Evolutionary conservation across 768 basidiomycete genomes (phyloP), one percentile per base, ranked within the genome.

Genomic region (Pulveroboletus sp.): DNA sequence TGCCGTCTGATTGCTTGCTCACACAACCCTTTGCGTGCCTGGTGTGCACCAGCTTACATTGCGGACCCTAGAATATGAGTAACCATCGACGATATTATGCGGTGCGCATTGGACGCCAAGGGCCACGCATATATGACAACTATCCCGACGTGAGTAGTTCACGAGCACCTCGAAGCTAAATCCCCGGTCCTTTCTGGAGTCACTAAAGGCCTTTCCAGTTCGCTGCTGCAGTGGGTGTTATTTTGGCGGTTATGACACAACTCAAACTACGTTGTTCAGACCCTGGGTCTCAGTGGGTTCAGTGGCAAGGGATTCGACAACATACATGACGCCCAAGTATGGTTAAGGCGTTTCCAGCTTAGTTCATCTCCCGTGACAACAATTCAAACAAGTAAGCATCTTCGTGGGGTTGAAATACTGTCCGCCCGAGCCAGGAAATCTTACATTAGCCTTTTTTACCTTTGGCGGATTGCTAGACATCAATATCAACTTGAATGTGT

Each of bases 221-320:
- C 12, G 45, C 35, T 26, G 51, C 45, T 15, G 65, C 62, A 39
- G 65, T 67, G 39, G 31, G 67, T 58, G 6, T 38, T 11, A 26
- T 40, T 32, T 21, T 30, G 1, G 39, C 2, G 5, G 15, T 39
- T 6, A 9, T 15, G 37, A 21, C 28, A 26, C 5, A 32, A 21
- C 24, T n/a, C 45, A n/a, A 40, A 47, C 10, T 41, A 17, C 26
- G 12, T 18, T n/a, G 37, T 40, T 24, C 26, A 67, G 68, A 69
- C 58, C 7, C 39, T 41, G 21, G 66, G 66, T 11, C 28, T 68
- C n/a, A 68, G 66, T 43, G 68, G 66, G 26, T 51, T 58, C 15
- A 69, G 68, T 8, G 64, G 59, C 12, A 68, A 66, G 43, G 68
- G 68, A 3, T 68, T 69, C 15, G 66, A 68, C 33, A 66, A 48